Percentiles rank a stretch among this genome's conserved stretches.
phyloP scores from a whole-genome alignment of 1,284 basidiomycete species.

The Trichosporon sp. region DNA sequence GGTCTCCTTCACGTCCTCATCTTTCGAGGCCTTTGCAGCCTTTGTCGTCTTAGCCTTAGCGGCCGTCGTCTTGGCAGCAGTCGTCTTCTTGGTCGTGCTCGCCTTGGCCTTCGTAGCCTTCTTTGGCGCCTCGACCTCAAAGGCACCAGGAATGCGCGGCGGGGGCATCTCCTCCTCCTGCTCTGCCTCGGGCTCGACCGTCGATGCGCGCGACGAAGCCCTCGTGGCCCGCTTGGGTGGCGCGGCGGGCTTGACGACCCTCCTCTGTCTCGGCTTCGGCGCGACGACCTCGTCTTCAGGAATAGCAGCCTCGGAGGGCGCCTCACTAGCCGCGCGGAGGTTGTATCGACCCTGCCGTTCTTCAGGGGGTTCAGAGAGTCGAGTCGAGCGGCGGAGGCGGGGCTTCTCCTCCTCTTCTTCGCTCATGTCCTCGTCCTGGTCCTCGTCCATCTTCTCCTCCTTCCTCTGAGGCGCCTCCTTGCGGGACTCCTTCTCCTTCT shows the following conservation, averaged over 20 bases:
- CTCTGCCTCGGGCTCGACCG: slow-evolving; percentile 7
- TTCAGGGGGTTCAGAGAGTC: slow-evolving; percentile 3
- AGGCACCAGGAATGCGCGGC: too few relatives aligned
- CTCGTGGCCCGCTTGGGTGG: background rate
- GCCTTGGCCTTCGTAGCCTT: slow-evolving; percentile 5
- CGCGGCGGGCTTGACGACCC: background rate
- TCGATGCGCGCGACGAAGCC: slow-evolving; percentile 10
- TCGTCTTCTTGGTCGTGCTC: slow-evolving; percentile 31
- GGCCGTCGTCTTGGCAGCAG: slow-evolving; percentile 13
- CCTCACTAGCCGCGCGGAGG: background rate
- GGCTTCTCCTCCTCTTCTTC: background rate
- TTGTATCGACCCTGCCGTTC: background rate
- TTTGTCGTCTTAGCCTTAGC: slow-evolving; percentile 25
- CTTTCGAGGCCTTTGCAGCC: slow-evolving; percentile 27
- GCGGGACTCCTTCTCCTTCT: too few relatives aligned
- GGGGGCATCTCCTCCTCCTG: too few relatives aligned
- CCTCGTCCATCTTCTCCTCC: background rate
- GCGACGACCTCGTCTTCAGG: slow-evolving; percentile 12
- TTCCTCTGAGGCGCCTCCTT: background rate
- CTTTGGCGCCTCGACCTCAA: background rate
- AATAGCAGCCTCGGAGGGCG: slow-evolving; percentile 16
- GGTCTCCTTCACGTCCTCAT: slow-evolving; percentile 24
- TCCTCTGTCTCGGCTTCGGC: background rate
- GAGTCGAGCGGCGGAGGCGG: slow-evolving; percentile 10
- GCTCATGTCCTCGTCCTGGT: background rate